Evolutionary conservation across 345 rosid genomes (phyloP), one percentile per base, ranked within the genome.

Genomic region (Salix udensis): DNA sequence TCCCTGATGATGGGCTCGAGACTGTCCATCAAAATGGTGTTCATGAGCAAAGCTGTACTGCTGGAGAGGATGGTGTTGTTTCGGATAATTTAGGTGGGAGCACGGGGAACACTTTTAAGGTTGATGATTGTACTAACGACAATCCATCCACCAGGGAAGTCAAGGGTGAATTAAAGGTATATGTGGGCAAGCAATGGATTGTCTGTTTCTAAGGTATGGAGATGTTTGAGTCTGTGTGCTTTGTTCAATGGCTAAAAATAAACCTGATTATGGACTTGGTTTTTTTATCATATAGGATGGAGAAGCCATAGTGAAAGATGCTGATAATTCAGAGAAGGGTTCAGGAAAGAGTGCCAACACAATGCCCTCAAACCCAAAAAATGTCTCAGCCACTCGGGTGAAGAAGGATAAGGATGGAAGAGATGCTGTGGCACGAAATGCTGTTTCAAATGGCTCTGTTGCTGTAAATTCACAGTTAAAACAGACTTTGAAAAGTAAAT

Each of bases 381-480:
- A 44, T 83, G 69, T 61, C 75, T 76, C 89, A 71, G 83, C 85
- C n/a, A 82, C 81, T 36, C 86, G 73, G 40, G 40, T 74, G 76
- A 87, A 86, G 86, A 89, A 84, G 79, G 80, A 76, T 62, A 88
- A 77, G 68, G 89, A 86, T 79, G 87, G 76, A 40, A 85, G 85
- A 73, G 77, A 44, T 84, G 81, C 68, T 28, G 89, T 77, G 76
- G 85, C 64, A 31, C 67, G 40, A 11, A 52, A 76, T 28, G 75
- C 78, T 65, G 76, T 82, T 71, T 77, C 95, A 46, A 94, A 90
- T 82, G 98, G 92, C 77, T 80, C 86, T 74, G 81, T 65, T 80
- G 68, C 84, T 78, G 74, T 78, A 65, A 77, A 62, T 88, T 75
- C 86, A 65, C 79, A 66, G 15, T 58, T 82, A 68, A 88, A 87